Evolutionary conservation across 345 rosid genomes (phyloP), one percentile per base, ranked within the genome.

Genomic region (Brassica rapa): DNA sequence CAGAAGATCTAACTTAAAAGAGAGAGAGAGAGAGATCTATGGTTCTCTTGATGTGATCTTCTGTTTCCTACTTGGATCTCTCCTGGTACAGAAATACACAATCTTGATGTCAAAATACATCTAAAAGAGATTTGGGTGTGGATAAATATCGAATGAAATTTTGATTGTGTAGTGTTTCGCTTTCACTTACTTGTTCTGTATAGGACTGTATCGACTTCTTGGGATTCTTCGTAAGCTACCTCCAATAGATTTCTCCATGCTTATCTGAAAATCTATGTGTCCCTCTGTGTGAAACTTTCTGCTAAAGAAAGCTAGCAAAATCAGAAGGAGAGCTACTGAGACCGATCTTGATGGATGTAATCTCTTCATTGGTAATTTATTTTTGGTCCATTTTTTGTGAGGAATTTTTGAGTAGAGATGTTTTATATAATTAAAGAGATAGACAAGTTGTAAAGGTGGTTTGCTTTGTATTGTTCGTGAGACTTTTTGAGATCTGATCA

Each of bases 401-500:
- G 41, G 24, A 53, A 14, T 1, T 72, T 60, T 43, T 78, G 21
- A 32, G 64, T 71, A 66, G 74, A 30, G 53, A 62, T 15, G 69
- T 35, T 21, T 71, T 37, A 29, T 51, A 5, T 71, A 39, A 65
- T 12, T 71, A 55, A 65, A 76, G 74, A 49, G 74, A 78, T 57
- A 73, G 43, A 79, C 51, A 49, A 69, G 70, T 80, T 80, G 78
- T 73, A 80, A 74, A 74, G 79, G 27, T 73, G 73, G 35, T 67
- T 78, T 57, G 68, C 53, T 74, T 74, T 70, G 71, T 79, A 62
- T 73, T 8, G 55, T 37, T 62, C n/a, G 0, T 63, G 24, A 15
- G 73, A 63, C 70, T 21, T 68, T 37, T 80, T 80, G 79, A 69
- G 72, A 75, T 80, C 83, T 70, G 72, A 80, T 74, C 83, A 80